Percentiles rank a stretch among this genome's conserved stretches.
These are phyloP conservation scores for Beauveria sp. DNA, from an alignment of 2,329 filamentous ascomycete species.

Conservation along the genomic window DNA sequence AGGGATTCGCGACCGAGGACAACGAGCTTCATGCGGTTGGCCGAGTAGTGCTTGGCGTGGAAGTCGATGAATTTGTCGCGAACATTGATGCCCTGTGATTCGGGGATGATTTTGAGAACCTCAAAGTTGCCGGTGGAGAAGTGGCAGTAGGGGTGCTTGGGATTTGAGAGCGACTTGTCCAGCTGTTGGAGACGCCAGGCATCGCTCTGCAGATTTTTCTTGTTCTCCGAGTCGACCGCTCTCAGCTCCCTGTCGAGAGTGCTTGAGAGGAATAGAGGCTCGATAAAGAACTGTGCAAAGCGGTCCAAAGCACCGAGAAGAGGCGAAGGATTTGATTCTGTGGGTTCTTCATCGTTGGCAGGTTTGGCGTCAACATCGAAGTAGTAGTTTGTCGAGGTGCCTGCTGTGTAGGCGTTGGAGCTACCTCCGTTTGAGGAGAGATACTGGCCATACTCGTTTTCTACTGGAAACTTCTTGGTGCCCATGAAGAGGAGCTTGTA, in stretches of 20 bases:
- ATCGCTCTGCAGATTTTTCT: slow-evolving; percentile 93
- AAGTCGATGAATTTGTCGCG: slow-evolving; percentile 90
- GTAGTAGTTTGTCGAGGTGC: slow-evolving; percentile 94
- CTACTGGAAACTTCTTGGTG: slow-evolving; percentile 91
- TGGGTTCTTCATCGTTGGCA: slow-evolving; percentile 49
- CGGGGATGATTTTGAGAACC: slow-evolving; percentile 74
- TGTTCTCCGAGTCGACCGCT: slow-evolving; percentile 92
- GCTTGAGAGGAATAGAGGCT: slow-evolving; percentile 75
- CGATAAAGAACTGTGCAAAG: slow-evolving; percentile 90
- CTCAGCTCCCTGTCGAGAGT: slow-evolving; percentile 80
- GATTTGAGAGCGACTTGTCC: slow-evolving; percentile 80
- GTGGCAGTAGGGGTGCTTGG: slow-evolving; percentile 79
- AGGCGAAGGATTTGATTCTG: slow-evolving; percentile 48
- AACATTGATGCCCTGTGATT: slow-evolving; percentile 73
- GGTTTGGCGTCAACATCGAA: slow-evolving; percentile 87
- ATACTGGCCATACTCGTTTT: slow-evolving; percentile 94
- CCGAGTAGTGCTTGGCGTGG: slow-evolving; percentile 81
- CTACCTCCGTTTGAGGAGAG: slow-evolving; percentile 82
- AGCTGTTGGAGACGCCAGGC: slow-evolving; percentile 82
- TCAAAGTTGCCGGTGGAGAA: slow-evolving; percentile 88
- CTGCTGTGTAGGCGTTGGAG: slow-evolving; percentile 90
- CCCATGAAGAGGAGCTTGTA: slow-evolving; percentile 84
- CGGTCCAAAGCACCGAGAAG: slow-evolving; percentile 78
- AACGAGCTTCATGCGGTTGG: slow-evolving; percentile 88
- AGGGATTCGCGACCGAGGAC: slow-evolving; percentile 75